Conservation (phyloP, 495 filamentous ascomycete genomes). For the Penicillium longicatenatum region DNA sequence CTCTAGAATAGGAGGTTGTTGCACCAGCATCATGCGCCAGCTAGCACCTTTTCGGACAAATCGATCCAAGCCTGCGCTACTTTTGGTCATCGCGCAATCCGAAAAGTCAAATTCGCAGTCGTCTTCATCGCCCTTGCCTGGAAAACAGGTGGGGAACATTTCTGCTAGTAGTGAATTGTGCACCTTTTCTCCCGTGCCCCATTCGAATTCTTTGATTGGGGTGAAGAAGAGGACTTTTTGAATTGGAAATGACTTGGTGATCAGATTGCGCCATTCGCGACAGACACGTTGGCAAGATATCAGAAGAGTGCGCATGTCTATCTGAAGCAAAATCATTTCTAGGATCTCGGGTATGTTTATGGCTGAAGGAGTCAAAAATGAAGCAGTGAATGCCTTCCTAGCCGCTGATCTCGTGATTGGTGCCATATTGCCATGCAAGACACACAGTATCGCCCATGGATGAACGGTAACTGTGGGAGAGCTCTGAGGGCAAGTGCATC, state of each 20-base stretch:
- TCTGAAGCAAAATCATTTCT: slow-evolving; percentile 19
- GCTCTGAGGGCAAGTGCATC: too few species aligned
- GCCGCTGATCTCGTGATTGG: too few species aligned
- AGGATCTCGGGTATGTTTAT: slow-evolving; percentile 9
- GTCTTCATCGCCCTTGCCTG: too few species aligned
- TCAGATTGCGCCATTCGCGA: slow-evolving; percentile 12
- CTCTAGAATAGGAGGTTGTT: slow-evolving; percentile 20
- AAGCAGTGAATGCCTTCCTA: too few species aligned
- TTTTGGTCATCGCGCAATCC: not conserved
- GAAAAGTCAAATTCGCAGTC: not conserved
- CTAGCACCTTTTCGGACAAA: slow-evolving; percentile 14
- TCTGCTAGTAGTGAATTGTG: slow-evolving; percentile 13
- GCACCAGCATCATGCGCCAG: slow-evolving; percentile 26
- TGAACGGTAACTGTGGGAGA: too few species aligned
- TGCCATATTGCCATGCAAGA: too few species aligned
- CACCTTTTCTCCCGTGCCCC: not conserved
- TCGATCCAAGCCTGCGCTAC: not conserved
- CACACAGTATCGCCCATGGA: too few species aligned
- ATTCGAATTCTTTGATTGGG: slow-evolving; percentile 1
- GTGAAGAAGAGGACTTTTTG: slow-evolving; percentile 20
- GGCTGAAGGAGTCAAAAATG: not conserved
- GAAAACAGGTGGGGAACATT: too few species aligned
- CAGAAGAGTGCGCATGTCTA: slow-evolving; percentile 16
- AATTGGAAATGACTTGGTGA: slow-evolving; percentile 11
- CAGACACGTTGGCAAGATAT: slow-evolving; percentile 19